Evolutionary conservation across 1,284 basidiomycete species (phyloP), one percentile per base, ranked within the genome.

Genomic region (Apiotrichum veenhuisii): DNA sequence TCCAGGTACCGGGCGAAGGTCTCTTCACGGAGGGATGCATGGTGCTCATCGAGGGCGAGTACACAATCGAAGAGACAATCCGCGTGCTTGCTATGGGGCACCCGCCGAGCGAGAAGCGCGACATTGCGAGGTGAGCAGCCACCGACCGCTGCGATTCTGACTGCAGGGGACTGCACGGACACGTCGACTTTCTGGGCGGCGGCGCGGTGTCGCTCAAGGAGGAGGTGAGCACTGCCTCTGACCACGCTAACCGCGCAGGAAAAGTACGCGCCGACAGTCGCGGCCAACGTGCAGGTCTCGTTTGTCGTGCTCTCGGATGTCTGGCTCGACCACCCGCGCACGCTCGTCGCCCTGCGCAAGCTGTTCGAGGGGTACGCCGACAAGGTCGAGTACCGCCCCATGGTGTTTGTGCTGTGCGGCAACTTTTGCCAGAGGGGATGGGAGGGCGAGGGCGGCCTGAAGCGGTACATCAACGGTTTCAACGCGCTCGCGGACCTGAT

Each of bases 21-120:
- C 77, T 99, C 17, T 98, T 98, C 70, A 97, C 94, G 0, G 94
- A 98, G 75, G 96, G 96, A 0, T 91, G 88, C 59, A 88, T 97
- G 76, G 91, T 93, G 1, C 82, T 99, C 11, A 86, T 98, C 0
- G 96, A 98, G 77, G 96, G 96, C 34, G 91, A 94, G 69, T 99
- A 98, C 72, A 97, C 91, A 0, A 86, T 92, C 58, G 91, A 98
- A 30, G 89, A 88, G 50, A 88, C 84, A 1, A 81, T 99, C 53
- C 82, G 87, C 58, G 92, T 97, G 9, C 85, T 92, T 63, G 96
- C 94, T 10, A 88, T 99, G 64, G 95, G 96, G 1, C 95, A 98
- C 76, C 96, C 96, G 1, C 96, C 96, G 23, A 94, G 91, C 69
- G 93, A 98, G 76, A 84, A 86, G 67, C 81, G 94, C 50, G 85